Base-by-base conservation (phyloP, 2,329 filamentous ascomycete species). In the Epichloe coenophiala region DNA sequence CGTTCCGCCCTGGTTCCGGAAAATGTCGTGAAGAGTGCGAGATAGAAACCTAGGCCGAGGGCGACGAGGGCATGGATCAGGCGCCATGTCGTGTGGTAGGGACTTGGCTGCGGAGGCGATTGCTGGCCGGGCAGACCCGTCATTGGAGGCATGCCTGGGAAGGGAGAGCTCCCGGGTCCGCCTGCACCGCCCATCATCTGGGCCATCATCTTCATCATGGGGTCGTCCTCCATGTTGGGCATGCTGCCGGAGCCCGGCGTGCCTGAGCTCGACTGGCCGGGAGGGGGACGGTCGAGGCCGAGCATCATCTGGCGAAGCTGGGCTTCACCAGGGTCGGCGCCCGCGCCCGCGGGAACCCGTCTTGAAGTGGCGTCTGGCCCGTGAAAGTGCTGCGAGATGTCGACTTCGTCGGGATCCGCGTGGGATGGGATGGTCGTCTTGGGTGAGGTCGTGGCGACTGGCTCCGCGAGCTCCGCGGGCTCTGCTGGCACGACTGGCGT, bases 361-460 rank as follows among this genome's bases (percentile, higher is more conserved):
- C 58, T 54, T 7, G 48, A 47, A 7, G 59, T 55, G 9, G 68
- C 66, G 23, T 69, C 66, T 1, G 81, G 82, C 36, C 75, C 67
- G 66, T 84, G 86, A 66, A 76, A 83, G 67, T 86, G 84, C 56
- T 83, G 68, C n/a, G 84, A 86, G 57, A 91, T 88, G 63, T 90
- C 86, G 55, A 88, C 76, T 65, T 89, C 86, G 5, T 82, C 84
- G 5, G 86, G 86, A 59, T 87, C 83, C 51, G 74, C 79, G 59
- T 76, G 31, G 12, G 42, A 23, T 21, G 41, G 36, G 31, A 33
- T 15, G 31, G 43, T 19, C 13, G 35, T 35, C 17, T 45, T 15
- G 9, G 46, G 35, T 3, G 46, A 17, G 9, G 46, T 9, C 23
- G 49, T 23, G 33, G 39, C 45, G 6, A 36, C 12, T 11, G 45